These are phyloP conservation scores for Micractinium conductrix DNA, from an alignment of 139 green algal species.

Conservation along the genomic window DNA sequence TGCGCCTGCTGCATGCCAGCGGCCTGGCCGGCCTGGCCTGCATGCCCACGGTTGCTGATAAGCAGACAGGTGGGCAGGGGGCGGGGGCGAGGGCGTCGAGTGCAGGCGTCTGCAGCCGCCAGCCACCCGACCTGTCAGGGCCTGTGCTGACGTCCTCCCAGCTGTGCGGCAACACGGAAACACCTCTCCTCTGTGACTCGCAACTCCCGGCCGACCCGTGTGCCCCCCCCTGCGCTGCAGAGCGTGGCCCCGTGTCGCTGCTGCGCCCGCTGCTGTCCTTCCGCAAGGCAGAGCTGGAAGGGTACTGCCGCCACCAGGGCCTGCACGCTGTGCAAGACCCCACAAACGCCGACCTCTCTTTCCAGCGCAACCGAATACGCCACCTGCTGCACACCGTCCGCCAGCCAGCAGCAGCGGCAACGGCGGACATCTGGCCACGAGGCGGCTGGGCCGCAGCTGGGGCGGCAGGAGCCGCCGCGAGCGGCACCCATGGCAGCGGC, in stretches of 20 bases:
- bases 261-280: slow-evolving; percentile 47
- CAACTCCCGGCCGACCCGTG: neutral
- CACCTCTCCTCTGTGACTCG: neutral
- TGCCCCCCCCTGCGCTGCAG: neutral
- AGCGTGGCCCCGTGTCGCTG: slow-evolving; percentile 25
- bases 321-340: slow-evolving; percentile 31
- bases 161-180: too few relatives aligned
- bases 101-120: neutral
- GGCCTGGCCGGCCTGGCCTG: slow-evolving; percentile 59
- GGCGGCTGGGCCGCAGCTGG: too few relatives aligned
- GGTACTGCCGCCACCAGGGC: slow-evolving; percentile 34
- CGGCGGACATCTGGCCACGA: too few relatives aligned
- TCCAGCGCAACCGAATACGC: slow-evolving; percentile 32
- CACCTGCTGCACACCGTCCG: neutral
- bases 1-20: slow-evolving; percentile 57
- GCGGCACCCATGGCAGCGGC: neutral
- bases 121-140: neutral
- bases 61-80: slow-evolving; percentile 6
- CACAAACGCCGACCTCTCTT: slow-evolving; percentile 27
- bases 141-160: neutral
- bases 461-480: neutral
- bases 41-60: slow-evolving; percentile 35
- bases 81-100: neutral
- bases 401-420: neutral
- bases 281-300: slow-evolving; percentile 50